phyloP scores from a whole-genome alignment of 768 basidiomycete genomes.

The Tulasnella sp. region DNA sequence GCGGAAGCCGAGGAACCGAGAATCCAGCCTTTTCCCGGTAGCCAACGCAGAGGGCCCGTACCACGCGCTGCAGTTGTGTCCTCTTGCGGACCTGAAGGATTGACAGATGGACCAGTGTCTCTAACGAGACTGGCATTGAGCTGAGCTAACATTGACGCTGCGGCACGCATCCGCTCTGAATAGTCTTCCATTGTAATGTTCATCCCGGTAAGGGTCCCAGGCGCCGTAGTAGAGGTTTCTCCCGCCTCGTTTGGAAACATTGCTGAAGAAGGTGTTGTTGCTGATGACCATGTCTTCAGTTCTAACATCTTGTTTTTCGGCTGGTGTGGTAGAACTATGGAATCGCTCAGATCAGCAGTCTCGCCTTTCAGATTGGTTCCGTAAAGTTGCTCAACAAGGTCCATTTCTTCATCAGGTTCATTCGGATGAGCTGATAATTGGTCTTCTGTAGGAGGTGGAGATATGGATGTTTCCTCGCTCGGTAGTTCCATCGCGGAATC shows the following conservation, averaged over 20 bases:
- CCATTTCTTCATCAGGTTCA: constrained; percentile 74
- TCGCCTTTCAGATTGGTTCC: constrained; percentile 59
- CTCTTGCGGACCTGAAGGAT: constrained; percentile 12
- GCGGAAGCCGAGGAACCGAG: constrained; percentile 18
- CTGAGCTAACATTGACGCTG: constrained; percentile 96
- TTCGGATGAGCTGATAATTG: constrained; percentile 21
- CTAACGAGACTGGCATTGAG: constrained; percentile 68
- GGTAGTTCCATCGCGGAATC: not conserved
- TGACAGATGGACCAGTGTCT: constrained; percentile 32
- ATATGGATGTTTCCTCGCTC: not conserved
- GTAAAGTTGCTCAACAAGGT: constrained; percentile 91
- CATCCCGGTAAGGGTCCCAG: not conserved
- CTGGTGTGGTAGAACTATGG: constrained; percentile 64
- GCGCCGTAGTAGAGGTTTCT: not conserved
- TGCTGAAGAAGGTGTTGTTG: constrained; percentile 38
- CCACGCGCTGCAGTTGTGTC: constrained; percentile 19
- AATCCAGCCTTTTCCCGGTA: constrained; percentile 46
- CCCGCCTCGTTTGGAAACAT: not conserved
- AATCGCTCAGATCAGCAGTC: constrained; percentile 67
- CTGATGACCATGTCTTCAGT: constrained; percentile 64
- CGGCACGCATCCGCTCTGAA: constrained; percentile 95
- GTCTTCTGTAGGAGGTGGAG: constrained; percentile 17
- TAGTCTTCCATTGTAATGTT: constrained; percentile 86
- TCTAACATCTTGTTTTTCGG: constrained; percentile 87
- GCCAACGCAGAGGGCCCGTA: constrained; percentile 34